Evolutionary conservation across 2,329 filamentous ascomycete genomes (phyloP), one percentile per base, ranked within the genome.

Genomic region (Penicillium sp.): DNA sequence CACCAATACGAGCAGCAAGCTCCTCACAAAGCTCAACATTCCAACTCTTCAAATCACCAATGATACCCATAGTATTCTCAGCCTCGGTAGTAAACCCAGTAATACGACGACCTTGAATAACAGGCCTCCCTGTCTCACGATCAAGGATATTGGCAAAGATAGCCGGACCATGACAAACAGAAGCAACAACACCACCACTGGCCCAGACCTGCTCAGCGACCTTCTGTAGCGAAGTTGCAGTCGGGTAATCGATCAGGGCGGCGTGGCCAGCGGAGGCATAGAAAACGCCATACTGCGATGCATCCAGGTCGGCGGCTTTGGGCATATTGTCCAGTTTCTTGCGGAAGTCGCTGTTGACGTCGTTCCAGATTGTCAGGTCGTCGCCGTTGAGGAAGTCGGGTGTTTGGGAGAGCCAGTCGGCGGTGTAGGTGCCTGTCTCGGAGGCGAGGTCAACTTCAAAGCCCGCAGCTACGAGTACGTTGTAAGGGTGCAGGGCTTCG

Each of bases 401-500:
- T 55, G 77, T 73, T 46, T 74, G 69, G 11, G 73, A 77, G 21
- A 80, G 72, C 77, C 76, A 78, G 65, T 81, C 79, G 1, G 75
- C 68, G 0, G 66, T 72, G 64, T 77, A 81, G 2, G 57, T 70
- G 38, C 79, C 78, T 4, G 73, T 79, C 60, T 81, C 78, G 5
- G 78, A 79, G 21, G 73, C 72, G 29, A 81, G 70, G 58, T 81
- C 78, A 48, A 80, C 78, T 53, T 78, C 75, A 63, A 81, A 79
- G 1, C 60, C 68, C 1, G 64, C 63, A 2, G 67, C 70, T 6
- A 58, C 68, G 55, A 81, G 71, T 23, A 79, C 78, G 19, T 79
- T 76, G 72, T 71, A 81, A 0, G 79, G 79, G 59, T 81, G 78
- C 8, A 81, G 71, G 16, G 79, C 79, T 63, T 81, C 79, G 50